phyloP scores from a whole-genome alignment of 2,329 filamentous ascomycete genomes.

The Sporothrix protearum region DNA sequence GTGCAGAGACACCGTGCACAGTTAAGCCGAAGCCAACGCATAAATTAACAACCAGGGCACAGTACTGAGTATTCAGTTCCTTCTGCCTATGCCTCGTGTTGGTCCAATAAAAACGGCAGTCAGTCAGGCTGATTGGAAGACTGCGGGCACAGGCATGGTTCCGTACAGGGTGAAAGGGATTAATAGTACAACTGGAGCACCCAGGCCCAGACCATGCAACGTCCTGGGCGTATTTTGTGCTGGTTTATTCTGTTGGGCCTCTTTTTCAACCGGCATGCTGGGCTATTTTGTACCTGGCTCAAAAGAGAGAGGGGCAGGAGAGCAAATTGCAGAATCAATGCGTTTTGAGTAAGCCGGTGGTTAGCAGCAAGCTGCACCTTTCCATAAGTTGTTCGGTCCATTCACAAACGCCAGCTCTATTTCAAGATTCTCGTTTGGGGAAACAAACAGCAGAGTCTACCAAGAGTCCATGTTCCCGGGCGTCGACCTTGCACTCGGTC shows the following conservation, averaged over 20 bases:
- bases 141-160: background rate
- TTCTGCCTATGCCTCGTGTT: background rate
- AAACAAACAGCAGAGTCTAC: background rate
- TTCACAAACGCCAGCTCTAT: background rate
- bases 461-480: background rate
- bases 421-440: background rate
- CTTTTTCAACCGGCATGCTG: no score
- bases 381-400: background rate
- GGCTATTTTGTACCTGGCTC: no score
- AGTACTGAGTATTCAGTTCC: background rate
- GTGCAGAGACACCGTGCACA: background rate
- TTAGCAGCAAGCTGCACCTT: background rate
- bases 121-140: background rate
- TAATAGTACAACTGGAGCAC: background rate
- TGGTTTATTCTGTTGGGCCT: no score
- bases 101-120: background rate
- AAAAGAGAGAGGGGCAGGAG: no score
- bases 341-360: no score
- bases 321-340: background rate
- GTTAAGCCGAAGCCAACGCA: background rate
- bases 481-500: conserved; percentile 33
- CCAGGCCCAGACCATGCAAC: no score
- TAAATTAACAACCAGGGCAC: conserved; percentile 3
- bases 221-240: no score
- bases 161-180: no score